These are phyloP conservation scores for Collybiopsis confluens DNA, from an alignment of 768 basidiomycete genomes.

Conservation along the genomic window DNA sequence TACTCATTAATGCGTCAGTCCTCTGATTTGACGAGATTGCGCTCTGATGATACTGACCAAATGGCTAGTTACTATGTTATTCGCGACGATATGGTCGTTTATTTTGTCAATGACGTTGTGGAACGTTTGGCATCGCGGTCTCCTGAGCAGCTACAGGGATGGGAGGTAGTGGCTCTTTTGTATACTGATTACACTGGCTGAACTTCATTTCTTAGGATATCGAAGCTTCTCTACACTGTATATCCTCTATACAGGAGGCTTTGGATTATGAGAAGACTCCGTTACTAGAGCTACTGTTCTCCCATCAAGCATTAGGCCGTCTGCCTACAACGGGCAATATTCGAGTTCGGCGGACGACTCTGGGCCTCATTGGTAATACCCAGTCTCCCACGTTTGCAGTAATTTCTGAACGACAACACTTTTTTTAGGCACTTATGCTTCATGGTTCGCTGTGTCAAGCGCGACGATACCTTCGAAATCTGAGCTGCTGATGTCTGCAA, in stretches of 20 bases:
- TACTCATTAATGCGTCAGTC: conserved; percentile 80
- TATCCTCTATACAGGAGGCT: conserved; percentile 86
- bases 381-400: no score
- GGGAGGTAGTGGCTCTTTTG: conserved; percentile 57
- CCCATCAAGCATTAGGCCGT: conserved; percentile 62
- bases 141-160: conserved; percentile 40
- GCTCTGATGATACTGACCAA: background rate
- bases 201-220: conserved; percentile 50
- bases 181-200: background rate
- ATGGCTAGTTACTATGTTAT: conserved; percentile 76
- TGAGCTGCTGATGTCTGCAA: conserved; percentile 56
- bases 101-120: conserved; percentile 58
- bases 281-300: conserved; percentile 63
- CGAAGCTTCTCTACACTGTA: conserved; percentile 82
- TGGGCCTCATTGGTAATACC: conserved; percentile 67
- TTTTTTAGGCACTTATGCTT: conserved; percentile 63
- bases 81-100: conserved; percentile 76
- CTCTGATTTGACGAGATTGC: no score
- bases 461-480: conserved; percentile 24
- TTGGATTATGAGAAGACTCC: conserved; percentile 51
- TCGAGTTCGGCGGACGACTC: conserved; percentile 67
- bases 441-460: conserved; percentile 68
- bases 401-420: no score
- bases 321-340: conserved; percentile 62
- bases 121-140: conserved; percentile 44